These are phyloP conservation scores for Urostyla sp. DNA, from an alignment of 73 alveolate genomes.

Conservation along the genomic window DNA sequence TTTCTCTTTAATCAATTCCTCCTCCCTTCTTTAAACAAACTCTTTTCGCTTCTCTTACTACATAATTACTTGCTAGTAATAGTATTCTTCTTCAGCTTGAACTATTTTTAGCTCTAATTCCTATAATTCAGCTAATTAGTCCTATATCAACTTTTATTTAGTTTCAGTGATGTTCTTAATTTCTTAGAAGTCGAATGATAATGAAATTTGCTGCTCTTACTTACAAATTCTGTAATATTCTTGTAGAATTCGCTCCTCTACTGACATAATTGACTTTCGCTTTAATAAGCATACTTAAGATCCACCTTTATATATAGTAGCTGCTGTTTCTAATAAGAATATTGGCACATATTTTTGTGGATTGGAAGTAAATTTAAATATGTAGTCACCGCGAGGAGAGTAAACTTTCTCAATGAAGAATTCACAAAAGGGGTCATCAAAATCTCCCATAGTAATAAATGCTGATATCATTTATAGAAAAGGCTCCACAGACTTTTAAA, in stretches of 20 bases:
- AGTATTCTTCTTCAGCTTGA: not conserved
- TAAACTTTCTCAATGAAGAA: constrained; percentile 55
- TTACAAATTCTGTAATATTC: not conserved
- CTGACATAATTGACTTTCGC: not conserved
- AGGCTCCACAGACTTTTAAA: constrained; percentile 49
- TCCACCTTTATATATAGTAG: constrained; percentile 35
- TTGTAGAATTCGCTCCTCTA: not conserved
- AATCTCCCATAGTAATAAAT: constrained; percentile 51
- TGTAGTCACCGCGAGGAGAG: not conserved
- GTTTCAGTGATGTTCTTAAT: too few species aligned
- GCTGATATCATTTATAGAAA: constrained; percentile 41
- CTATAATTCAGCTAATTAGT: too few species aligned
- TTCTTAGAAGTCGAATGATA: too few species aligned
- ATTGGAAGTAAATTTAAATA: constrained; percentile 15
- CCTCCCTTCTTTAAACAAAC: not conserved
- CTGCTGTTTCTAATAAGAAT: constrained; percentile 16
- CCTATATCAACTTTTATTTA: too few species aligned
- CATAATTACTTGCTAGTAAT: not conserved
- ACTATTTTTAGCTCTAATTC: constrained; percentile 11
- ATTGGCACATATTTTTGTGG: constrained; percentile 18
- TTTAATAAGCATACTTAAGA: constrained; percentile 8
- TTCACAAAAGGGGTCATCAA: constrained; percentile 61
- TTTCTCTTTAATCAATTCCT: constrained; percentile 9
- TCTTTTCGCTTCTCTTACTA: constrained; percentile 10
- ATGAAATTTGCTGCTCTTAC: not conserved